A percentile compares a stretch with the other conserved stretches of the same genome.
Evolutionary conservation across 805 yeast species (phyloP).

Genomic region (Metschnikowia vanudenii): DNA sequence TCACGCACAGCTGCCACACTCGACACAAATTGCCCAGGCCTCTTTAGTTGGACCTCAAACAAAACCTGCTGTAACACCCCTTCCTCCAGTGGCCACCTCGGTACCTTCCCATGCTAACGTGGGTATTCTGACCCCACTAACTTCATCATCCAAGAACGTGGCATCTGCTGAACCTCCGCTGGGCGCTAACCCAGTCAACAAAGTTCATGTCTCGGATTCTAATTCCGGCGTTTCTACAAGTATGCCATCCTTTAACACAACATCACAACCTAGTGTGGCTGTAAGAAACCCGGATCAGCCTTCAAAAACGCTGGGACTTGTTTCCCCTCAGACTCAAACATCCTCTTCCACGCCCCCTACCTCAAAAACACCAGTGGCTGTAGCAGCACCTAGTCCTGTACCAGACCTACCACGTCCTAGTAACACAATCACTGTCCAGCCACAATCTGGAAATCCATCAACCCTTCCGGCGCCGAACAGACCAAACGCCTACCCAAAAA

Average conservation of each 20-base stretch:
- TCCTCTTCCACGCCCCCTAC: too few species aligned
- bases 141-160: neutral
- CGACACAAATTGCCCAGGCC: too few species aligned
- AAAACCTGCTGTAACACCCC: neutral
- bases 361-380: too few species aligned
- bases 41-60: neutral
- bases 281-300: too few species aligned
- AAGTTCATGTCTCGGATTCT: neutral
- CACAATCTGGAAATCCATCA: neutral
- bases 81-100: neutral
- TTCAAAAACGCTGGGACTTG: too few species aligned
- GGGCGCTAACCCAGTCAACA: neutral
- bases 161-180: neutral
- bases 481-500: neutral
- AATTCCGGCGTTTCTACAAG: neutral
- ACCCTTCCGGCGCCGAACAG: neutral
- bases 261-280: too few species aligned
- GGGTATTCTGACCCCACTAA: neutral
- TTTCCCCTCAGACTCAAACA: too few species aligned
- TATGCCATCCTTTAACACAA: neutral
- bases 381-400: too few species aligned
- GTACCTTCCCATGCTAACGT: neutral
- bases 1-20: neutral
- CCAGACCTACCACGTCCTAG: too few species aligned
- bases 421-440: too few species aligned